Conservation (phyloP, 2,329 filamentous ascomycete genomes). For the Fusarium sp. region DNA sequence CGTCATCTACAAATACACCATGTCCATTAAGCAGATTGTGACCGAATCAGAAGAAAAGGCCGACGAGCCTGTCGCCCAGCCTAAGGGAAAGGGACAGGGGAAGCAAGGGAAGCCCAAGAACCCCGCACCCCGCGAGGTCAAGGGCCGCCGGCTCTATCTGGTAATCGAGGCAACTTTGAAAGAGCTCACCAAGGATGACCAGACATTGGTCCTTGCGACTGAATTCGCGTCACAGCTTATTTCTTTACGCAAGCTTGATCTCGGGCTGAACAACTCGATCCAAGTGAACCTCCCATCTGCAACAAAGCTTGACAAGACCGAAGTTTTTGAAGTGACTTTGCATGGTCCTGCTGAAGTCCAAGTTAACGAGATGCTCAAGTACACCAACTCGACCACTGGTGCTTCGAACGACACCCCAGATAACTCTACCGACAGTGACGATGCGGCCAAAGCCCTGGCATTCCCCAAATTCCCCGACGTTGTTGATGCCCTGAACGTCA, state of each 20-base stretch:
- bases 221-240: slow-evolving; percentile 66
- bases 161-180: slow-evolving; percentile 56
- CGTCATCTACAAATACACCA: slow-evolving; percentile 59
- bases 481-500: slow-evolving; percentile 64
- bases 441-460: slow-evolving; percentile 30
- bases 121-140: slow-evolving; percentile 49
- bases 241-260: slow-evolving; percentile 52
- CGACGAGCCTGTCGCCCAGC: slow-evolving; percentile 8
- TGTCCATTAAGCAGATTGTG: slow-evolving; percentile 52
- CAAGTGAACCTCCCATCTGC: slow-evolving; percentile 52
- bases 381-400: slow-evolving; percentile 58
- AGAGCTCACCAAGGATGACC: slow-evolving; percentile 49
- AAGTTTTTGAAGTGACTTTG: slow-evolving; percentile 58
- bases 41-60: slow-evolving; percentile 21
- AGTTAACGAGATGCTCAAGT: slow-evolving; percentile 58
- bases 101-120: slow-evolving; percentile 23
- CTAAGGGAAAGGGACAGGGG: slow-evolving; percentile 30
- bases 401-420: slow-evolving; percentile 46
- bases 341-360: slow-evolving; percentile 54
- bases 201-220: slow-evolving; percentile 54
- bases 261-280: slow-evolving; percentile 51
- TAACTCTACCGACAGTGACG: not conserved
- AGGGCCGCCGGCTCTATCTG: slow-evolving; percentile 58
- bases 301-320: slow-evolving; percentile 46
- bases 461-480: slow-evolving; percentile 64